A percentile compares a stretch with the other conserved stretches of the same genome.
These are phyloP conservation scores for Trichosporon sp. DNA, from an alignment of 1,284 basidiomycete genomes.

Conservation along the genomic window DNA sequence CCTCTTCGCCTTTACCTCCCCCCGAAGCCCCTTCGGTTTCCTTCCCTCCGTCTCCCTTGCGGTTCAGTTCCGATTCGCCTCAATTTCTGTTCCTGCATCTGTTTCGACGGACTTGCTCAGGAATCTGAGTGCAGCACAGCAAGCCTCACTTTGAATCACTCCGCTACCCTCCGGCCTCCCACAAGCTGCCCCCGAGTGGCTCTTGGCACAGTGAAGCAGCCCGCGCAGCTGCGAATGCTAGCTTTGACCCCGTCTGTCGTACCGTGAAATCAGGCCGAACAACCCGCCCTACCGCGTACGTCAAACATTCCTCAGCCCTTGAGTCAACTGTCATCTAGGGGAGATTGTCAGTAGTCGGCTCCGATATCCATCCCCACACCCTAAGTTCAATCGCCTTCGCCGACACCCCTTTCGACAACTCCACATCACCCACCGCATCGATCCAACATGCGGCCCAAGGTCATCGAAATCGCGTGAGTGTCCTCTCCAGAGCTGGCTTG, in stretches of 20 bases:
- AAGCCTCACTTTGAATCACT: slow-evolving; percentile 13
- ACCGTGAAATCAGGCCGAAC: slow-evolving; percentile 10
- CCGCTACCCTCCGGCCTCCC: not conserved
- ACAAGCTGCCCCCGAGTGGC: not conserved
- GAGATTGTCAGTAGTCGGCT: slow-evolving; percentile 10
- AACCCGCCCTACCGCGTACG: not conserved
- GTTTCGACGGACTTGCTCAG: not conserved
- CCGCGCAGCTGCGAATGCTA: not conserved
- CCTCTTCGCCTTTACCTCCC: not conserved
- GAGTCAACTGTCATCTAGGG: slow-evolving; percentile 7
- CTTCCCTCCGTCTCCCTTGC: not conserved
- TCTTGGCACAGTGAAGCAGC: not conserved
- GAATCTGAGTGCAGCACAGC: not conserved
- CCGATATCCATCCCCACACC: slow-evolving; percentile 5
- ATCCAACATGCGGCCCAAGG: slow-evolving; percentile 53
- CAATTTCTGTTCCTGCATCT: not conserved
- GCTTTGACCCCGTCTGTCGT: slow-evolving; percentile 4
- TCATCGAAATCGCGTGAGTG: slow-evolving; percentile 56
- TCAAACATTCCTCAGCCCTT: slow-evolving; percentile 9
- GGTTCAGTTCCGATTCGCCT: not conserved
- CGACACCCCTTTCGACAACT: slow-evolving; percentile 8
- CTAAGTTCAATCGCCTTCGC: slow-evolving; percentile 7
- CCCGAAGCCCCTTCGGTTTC: not conserved
- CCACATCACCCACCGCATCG: not conserved
- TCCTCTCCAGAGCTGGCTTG: not conserved